phyloP scores from a whole-genome alignment of 2,329 filamentous ascomycete species.

The Salinomyces thailandicus region DNA sequence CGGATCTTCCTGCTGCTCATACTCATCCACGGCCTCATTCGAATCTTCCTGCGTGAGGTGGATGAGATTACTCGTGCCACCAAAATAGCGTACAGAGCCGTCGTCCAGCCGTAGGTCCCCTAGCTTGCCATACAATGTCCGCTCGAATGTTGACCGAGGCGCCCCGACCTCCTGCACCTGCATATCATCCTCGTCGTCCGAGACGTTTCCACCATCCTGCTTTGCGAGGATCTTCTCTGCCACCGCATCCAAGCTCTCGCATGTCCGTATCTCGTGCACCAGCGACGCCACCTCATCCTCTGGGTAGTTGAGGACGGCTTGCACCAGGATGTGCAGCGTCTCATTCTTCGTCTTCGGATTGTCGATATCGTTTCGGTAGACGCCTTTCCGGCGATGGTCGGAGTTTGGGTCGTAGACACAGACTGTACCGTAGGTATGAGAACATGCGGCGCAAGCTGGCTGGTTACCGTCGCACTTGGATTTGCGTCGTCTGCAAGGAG shows the following conservation, averaged over 20 bases:
- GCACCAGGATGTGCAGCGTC: constrained; percentile 83
- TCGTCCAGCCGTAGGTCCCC: constrained; percentile 80
- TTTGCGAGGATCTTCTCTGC: constrained; percentile 48
- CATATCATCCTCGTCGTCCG: constrained; percentile 35
- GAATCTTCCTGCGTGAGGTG: constrained; percentile 52
- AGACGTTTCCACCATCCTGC: constrained; percentile 38
- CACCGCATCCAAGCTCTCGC: constrained; percentile 60
- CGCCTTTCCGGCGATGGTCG: constrained; percentile 89
- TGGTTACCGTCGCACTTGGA: constrained; percentile 71
- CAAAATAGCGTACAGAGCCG: constrained; percentile 80
- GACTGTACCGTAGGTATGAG: constrained; percentile 80
- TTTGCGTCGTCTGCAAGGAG: constrained; percentile 23
- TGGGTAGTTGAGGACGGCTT: constrained; percentile 81
- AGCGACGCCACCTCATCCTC: constrained; percentile 77
- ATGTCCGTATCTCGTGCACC: constrained; percentile 78
- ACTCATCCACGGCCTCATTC: constrained; percentile 30
- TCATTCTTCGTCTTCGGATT: constrained; percentile 76
- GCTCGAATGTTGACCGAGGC: constrained; percentile 48
- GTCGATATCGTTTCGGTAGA: constrained; percentile 90
- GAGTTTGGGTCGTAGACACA: constrained; percentile 95
- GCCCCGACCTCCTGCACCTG: constrained; percentile 25
- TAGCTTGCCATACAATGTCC: constrained; percentile 83
- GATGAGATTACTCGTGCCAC: constrained; percentile 87
- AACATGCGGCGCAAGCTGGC: constrained; percentile 89
- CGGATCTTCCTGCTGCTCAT: constrained; percentile 52